Evolutionary conservation across 2,329 filamentous ascomycete genomes (phyloP), one percentile per base, ranked within the genome.

Genomic region (Mollisia scopiformis): DNA sequence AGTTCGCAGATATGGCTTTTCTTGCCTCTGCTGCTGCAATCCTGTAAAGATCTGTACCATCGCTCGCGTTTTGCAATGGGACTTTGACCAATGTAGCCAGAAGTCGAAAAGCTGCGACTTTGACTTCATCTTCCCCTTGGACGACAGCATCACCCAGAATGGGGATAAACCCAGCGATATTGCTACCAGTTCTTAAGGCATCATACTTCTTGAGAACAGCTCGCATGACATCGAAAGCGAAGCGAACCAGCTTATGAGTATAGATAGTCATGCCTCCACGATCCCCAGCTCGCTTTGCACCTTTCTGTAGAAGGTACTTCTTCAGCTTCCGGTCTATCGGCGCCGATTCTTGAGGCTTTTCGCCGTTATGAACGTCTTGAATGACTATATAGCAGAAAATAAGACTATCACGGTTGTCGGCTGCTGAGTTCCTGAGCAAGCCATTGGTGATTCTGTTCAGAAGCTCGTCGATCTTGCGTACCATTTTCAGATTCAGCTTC

Each of bases 381-480:
- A 98, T 91, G 50, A 98, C 84, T 74, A 98, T 92, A 73, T 97
- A 98, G 74, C 93, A 97, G 75, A 99, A 97, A 0, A 97, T 79
- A n/a, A 99, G 79, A 41, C 94, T 88, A 66, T 97, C 92, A 52
- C 89, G 87, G 68, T 87, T 91, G 65, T 90, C 87, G 0, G 92
- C 88, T 0, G 88, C 88, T 2, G 89, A 82, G 68, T 99, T 99
- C 65, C 91, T 88, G 28, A 96, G 76, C 3, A 99, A 81, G 31
- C 95, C 96, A 7, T 90, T 84, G 1, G 91, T 89, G 55, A 99
- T 90, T 56, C 95, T 88, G 54, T 89, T 85, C 58, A 99, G 82
- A 21, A 99, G 80, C 59, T 96, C 90, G 71, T 99, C 95, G 58
- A 97, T 90, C 78, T 98, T 97, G 69, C 89, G 89, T 11, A 93